Evolutionary conservation across 2,329 filamentous ascomycete genomes (phyloP).

Genomic region (Hymenoscyphus occultus): DNA sequence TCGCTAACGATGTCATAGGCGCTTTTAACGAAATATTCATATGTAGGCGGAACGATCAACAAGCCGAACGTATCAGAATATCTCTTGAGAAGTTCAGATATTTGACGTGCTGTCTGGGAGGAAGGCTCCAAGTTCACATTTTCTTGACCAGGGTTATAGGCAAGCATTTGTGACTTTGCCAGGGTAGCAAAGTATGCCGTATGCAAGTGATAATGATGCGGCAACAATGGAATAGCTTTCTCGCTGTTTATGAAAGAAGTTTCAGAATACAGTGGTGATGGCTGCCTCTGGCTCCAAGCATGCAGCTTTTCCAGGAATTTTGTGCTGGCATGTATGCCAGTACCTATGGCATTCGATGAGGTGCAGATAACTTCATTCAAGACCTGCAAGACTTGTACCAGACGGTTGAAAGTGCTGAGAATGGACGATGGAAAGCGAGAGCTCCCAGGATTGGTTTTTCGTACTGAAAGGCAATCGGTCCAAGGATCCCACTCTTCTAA

Average conservation of each 20-base stretch:
- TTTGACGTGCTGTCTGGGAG: constrained; percentile 38
- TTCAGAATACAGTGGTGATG: constrained; percentile 28
- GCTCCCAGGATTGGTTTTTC: constrained; percentile 26
- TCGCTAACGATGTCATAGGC: constrained; percentile 35
- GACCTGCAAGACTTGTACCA: constrained; percentile 35
- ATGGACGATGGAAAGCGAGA: constrained; percentile 35
- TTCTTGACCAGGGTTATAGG: constrained; percentile 21
- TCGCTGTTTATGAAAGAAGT: constrained; percentile 23
- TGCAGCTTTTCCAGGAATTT: constrained; percentile 29
- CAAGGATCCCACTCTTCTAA: constrained; percentile 74
- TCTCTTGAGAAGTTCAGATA: constrained; percentile 38
- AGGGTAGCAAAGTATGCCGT: constrained; percentile 33
- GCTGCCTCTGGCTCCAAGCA: constrained; percentile 28
- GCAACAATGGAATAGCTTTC: constrained; percentile 27
- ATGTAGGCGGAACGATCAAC: constrained; percentile 41
- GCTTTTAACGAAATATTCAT: constrained; percentile 40
- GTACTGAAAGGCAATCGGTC: constrained; percentile 49
- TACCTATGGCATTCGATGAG: constrained; percentile 7
- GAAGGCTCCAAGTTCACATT: constrained; percentile 31
- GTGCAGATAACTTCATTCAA: constrained; percentile 32
- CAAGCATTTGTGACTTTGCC: constrained; percentile 29
- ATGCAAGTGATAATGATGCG: constrained; percentile 35
- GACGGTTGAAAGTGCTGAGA: constrained; percentile 36
- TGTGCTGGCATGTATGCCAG: constrained; percentile 24
- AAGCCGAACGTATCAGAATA: constrained; percentile 42